These are phyloP conservation scores for Colletotrichum tofieldiae DNA, from an alignment of 2,329 filamentous ascomycete species.

Conservation along the genomic window DNA sequence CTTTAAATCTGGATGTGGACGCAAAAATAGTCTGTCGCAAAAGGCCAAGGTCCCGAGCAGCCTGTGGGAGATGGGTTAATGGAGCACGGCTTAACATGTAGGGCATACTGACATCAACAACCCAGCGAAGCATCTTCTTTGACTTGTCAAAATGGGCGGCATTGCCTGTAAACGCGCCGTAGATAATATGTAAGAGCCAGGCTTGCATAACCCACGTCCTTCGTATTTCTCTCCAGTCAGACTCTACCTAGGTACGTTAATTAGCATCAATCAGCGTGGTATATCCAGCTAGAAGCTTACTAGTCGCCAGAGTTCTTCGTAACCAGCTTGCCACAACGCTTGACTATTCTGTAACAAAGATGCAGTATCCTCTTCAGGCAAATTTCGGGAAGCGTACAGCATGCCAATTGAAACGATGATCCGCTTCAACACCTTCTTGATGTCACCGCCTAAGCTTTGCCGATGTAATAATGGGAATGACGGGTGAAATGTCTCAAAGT, in stretches of 20 bases:
- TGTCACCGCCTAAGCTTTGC: slow-evolving; percentile 38
- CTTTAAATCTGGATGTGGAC: slow-evolving; percentile 63
- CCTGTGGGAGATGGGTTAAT: slow-evolving; percentile 28
- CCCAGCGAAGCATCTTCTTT: slow-evolving; percentile 48
- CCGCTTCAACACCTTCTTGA: slow-evolving; percentile 30
- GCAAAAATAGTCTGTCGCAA: slow-evolving; percentile 47
- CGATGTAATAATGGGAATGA: slow-evolving; percentile 46
- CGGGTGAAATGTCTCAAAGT: slow-evolving; percentile 47
- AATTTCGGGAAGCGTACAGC: slow-evolving; percentile 41
- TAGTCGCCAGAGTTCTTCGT: slow-evolving; percentile 36
- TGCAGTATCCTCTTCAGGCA: slow-evolving; percentile 30
- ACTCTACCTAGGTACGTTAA: slow-evolving; percentile 43
- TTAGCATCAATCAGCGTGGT: not conserved
- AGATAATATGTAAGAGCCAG: slow-evolving; percentile 51
- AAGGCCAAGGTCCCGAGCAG: slow-evolving; percentile 48
- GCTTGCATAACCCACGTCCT: slow-evolving; percentile 49
- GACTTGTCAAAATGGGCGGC: slow-evolving; percentile 46
- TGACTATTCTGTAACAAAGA: slow-evolving; percentile 39
- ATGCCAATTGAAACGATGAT: slow-evolving; percentile 45
- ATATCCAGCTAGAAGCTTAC: slow-evolving; percentile 7
- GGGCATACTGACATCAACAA: slow-evolving; percentile 48
- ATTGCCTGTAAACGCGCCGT: slow-evolving; percentile 50
- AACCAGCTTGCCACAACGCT: slow-evolving; percentile 43
- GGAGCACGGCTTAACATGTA: not conserved
- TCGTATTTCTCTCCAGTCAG: slow-evolving; percentile 46